Base-by-base conservation (phyloP, 257 asterid species). In the Craterostigma plantagineum region DNA sequence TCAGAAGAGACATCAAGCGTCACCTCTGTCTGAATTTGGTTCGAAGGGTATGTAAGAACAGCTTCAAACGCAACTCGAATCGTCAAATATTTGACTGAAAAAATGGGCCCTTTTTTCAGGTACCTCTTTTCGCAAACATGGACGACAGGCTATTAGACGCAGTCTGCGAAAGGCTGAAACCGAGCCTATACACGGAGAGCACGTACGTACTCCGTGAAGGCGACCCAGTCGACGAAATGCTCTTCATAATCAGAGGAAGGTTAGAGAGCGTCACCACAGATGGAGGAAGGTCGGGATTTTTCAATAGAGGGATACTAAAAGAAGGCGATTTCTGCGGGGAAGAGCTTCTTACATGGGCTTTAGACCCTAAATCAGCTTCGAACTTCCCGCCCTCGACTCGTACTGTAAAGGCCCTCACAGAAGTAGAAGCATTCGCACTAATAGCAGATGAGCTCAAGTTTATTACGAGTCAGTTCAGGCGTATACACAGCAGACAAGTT, bases 311-410 rank as follows among this genome's bases (percentile, higher is more conserved):
- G 15, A 38, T 70, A 43, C 67, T 90, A 8, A 77, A 72, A 49
- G 92, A 77, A 60, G 81, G 81, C 0, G 99, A 79, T 38, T 90
- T 90, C 60, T 90, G 99, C 16, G 95, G 99, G 0, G 99, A 90
- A 70, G 98, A 90, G 69, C 91, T 90, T 38, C 84, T 90, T 39
- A 90, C 98, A 18, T 90, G 98, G 98, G 95, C 95, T 18, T 64
- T 90, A 50, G 95, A 90, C 48, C 95, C 94, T 1, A 83, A 83
- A 64, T 51, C 95, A 0, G 91, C 71, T 16, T 53, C 95, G 8
- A 87, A 76, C 66, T 64, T 82, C 5, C 95, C 98, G 3, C 95
- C 98, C 17, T 87, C 98, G 0, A 82, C 95, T 1, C 75, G 98
- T 11, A 87, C 95, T 0, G 98, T 87, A 18, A 70, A 79, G 65